Conservation (phyloP, 2,329 filamentous ascomycete species). For the Hypoxylon sp. region DNA sequence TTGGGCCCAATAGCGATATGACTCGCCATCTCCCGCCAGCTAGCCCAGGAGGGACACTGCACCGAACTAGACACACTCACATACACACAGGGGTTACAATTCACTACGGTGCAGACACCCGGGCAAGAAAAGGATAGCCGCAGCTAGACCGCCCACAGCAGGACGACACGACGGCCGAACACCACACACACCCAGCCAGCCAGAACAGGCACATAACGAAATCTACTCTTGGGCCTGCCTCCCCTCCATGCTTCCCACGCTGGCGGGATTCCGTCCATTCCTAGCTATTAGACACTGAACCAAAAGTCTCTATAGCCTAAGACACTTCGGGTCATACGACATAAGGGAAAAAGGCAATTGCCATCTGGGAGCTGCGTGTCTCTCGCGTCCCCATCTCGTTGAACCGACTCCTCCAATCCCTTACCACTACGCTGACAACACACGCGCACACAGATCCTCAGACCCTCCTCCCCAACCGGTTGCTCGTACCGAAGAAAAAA, state of each 20-base stretch:
- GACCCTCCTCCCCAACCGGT: slow-evolving; percentile 30
- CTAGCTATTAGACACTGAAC: slow-evolving; percentile 23
- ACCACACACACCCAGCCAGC: slow-evolving; percentile 34
- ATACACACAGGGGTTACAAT: slow-evolving; percentile 39
- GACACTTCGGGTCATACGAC: slow-evolving; percentile 46
- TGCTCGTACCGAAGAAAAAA: slow-evolving; percentile 43
- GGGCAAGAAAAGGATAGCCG: slow-evolving; percentile 48
- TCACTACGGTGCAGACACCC: slow-evolving; percentile 45
- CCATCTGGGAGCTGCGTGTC: slow-evolving; percentile 42
- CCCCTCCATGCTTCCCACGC: slow-evolving; percentile 27
- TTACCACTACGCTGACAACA: slow-evolving; percentile 39
- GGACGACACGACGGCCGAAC: slow-evolving; percentile 37
- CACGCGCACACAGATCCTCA: slow-evolving; percentile 33
- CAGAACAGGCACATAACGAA: slow-evolving; percentile 41
- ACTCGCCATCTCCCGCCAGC: slow-evolving; percentile 16
- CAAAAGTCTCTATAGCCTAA: slow-evolving; percentile 31
- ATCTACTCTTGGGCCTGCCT: slow-evolving; percentile 16
- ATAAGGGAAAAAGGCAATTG: slow-evolving; percentile 36
- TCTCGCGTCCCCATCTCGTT: slow-evolving; percentile 44
- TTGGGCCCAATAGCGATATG: slow-evolving; percentile 15
- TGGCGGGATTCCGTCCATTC: slow-evolving; percentile 33
- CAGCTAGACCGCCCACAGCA: slow-evolving; percentile 44
- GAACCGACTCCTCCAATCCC: slow-evolving; percentile 40
- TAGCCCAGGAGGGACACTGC: slow-evolving; percentile 20
- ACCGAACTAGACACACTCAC: slow-evolving; percentile 27